Evolutionary conservation across 129 eudicot genomes (phyloP), one percentile per base, ranked within the genome.

Genomic region (Mikania micrantha): DNA sequence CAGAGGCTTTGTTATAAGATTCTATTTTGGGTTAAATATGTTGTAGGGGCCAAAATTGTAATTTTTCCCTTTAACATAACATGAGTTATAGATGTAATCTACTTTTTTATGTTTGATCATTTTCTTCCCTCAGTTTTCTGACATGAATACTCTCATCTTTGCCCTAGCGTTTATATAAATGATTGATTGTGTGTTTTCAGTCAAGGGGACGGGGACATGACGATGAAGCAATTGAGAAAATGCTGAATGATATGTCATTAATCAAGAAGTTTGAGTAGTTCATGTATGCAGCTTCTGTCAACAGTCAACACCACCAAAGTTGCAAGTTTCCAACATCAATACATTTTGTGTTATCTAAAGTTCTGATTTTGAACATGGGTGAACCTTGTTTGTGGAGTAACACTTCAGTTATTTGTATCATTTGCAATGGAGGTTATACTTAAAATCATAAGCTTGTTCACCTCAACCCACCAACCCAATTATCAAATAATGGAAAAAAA

Each of bases 141-240:
- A n/a, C n/a, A n/a, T n/a, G n/a, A n/a, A n/a, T n/a, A n/a, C n/a
- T n/a, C n/a, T n/a, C n/a, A n/a, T n/a, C n/a, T n/a, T n/a, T n/a
- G n/a, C n/a, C n/a, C n/a, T n/a, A 44, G 4, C 21, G n/a, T 44
- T 17, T 47, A 25, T 47, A 47, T 38, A 13, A 50, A 44, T 29
- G 13, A 20, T 24, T 12, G 35, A 38, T 35, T 56, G 58, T 54
- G 40, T n/a, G 27, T 36, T 64, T 78, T 81, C 97, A 90, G 97
- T 86, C 90, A 1, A 78, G 87, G 72, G 91, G 99, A 56, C 81
- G 95, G 0, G 90, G 78, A 17, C 90, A 79, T 35, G 97, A 94
- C 16, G 90, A 94, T 44, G 97, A 94, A 20, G 88, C 95, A 1
- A 94, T 90, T 16, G 95, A 94, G 84, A 94, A 94, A 74, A 90